Evolutionary conservation across 2,329 filamentous ascomycete species (phyloP).

Genomic region (Lachnellula subtilissima): DNA sequence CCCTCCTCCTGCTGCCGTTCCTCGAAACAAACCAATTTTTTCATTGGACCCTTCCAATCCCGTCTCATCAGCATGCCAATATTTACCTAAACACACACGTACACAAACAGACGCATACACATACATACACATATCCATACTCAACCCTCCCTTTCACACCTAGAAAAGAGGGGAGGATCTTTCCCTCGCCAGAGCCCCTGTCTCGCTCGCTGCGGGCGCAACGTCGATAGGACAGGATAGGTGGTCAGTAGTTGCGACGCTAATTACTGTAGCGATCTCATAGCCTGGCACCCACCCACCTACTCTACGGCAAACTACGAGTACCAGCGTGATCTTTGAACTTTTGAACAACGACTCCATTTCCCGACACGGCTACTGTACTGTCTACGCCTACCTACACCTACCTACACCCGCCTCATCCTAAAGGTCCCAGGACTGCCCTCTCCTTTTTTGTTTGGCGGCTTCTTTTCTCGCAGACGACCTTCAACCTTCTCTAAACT

Average conservation of each 20-base stretch:
- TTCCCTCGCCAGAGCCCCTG: slow-evolving; percentile 7
- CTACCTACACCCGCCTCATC: neutral
- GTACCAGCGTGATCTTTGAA: neutral
- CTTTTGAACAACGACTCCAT: neutral
- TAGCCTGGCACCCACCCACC: neutral
- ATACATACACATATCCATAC: neutral
- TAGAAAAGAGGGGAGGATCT: neutral
- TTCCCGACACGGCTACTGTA: neutral
- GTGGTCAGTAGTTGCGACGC: slow-evolving; percentile 2
- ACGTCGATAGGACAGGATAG: slow-evolving; percentile 12
- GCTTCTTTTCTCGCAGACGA: neutral
- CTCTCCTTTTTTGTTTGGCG: neutral
- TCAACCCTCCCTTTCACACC: neutral
- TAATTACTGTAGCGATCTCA: slow-evolving; percentile 14
- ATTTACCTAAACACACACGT: too few relatives aligned
- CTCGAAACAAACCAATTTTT: too few relatives aligned
- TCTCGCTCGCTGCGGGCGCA: slow-evolving; percentile 9
- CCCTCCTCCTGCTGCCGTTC: too few relatives aligned
- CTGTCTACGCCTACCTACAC: too few relatives aligned
- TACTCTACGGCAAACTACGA: neutral
- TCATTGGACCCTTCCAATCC: too few relatives aligned
- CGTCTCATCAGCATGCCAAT: too few relatives aligned
- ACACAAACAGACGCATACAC: too few relatives aligned
- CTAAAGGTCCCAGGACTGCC: neutral
- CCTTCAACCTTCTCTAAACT: neutral